Percentiles rank a stretch among this genome's conserved stretches.
Conservation (phyloP, 2,329 filamentous ascomycete genomes). For the Colletotrichum sp. region DNA sequence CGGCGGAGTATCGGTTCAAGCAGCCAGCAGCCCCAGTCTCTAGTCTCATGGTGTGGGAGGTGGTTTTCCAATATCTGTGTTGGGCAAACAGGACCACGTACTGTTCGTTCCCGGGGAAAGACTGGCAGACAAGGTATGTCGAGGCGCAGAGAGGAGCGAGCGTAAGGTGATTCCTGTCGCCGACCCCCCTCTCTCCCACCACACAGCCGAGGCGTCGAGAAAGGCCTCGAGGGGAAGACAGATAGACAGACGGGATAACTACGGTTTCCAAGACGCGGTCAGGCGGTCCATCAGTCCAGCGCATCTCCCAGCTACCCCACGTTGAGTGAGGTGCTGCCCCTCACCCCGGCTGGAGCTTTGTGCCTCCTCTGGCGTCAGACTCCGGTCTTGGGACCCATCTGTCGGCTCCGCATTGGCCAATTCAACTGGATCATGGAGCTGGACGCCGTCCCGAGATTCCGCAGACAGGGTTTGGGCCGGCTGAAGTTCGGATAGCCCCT, state of each 20-base stretch:
- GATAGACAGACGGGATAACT: background rate
- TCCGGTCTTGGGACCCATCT: background rate
- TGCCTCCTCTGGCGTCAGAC: background rate
- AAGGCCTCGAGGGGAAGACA: background rate
- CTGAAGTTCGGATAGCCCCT: background rate
- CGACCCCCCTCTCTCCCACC: background rate
- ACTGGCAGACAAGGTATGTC: background rate
- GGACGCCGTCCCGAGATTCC: constrained; percentile 20
- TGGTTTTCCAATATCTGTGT: background rate
- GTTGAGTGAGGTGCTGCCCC: constrained; percentile 2
- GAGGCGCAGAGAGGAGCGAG: background rate
- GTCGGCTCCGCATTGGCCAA: background rate
- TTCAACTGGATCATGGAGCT: background rate
- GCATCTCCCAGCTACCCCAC: constrained; percentile 5
- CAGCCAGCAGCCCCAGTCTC: background rate
- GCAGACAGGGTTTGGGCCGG: background rate
- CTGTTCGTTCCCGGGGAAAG: background rate
- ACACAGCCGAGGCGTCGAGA: background rate
- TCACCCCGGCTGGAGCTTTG: constrained; percentile 8
- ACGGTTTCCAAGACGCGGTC: background rate
- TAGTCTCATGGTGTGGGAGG: background rate
- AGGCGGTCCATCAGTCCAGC: background rate
- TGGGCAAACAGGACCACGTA: background rate
- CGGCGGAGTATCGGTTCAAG: background rate
- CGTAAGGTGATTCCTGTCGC: background rate